These are phyloP conservation scores for Solanum ossicruentum DNA, from an alignment of 257 asterid species.

Conservation along the genomic window DNA sequence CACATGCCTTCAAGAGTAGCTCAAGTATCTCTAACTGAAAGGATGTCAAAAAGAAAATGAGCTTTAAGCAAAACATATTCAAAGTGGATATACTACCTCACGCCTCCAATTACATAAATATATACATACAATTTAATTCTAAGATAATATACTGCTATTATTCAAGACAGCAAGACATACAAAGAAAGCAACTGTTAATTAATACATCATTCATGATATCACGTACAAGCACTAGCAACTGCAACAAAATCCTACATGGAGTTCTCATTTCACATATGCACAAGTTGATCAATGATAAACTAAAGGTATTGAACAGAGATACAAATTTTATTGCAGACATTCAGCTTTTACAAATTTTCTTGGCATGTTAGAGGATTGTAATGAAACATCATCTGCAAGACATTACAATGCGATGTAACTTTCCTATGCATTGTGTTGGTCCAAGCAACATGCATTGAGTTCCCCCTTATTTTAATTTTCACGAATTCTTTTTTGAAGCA, in stretches of 20 bases:
- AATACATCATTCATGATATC: not conserved
- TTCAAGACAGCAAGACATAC: not conserved
- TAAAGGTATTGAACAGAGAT: not conserved
- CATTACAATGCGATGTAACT: too few relatives aligned
- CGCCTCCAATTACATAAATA: not conserved
- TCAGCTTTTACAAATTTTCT: not conserved
- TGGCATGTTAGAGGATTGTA: not conserved
- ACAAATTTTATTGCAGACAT: not conserved
- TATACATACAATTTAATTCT: not conserved
- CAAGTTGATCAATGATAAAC: not conserved
- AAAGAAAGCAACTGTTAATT: not conserved
- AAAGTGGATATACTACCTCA: not conserved
- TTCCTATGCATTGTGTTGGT: not conserved
- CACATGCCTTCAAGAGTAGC: constrained; percentile 76
- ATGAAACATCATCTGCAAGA: not conserved
- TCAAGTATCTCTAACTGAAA: constrained; percentile 71
- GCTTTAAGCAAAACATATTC: not conserved
- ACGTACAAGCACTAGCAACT: not conserved
- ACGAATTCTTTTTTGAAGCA: too few relatives aligned
- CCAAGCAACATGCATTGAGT: not conserved
- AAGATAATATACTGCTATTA: not conserved
- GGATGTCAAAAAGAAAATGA: constrained; percentile 1
- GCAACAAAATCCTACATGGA: not conserved
- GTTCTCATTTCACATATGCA: not conserved
- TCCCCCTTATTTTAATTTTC: too few relatives aligned